A percentile compares a stretch with the other conserved stretches of the same genome.
Evolutionary conservation across 2,329 filamentous ascomycete genomes (phyloP).

Genomic region (Phyllosticta citrichinensis): DNA sequence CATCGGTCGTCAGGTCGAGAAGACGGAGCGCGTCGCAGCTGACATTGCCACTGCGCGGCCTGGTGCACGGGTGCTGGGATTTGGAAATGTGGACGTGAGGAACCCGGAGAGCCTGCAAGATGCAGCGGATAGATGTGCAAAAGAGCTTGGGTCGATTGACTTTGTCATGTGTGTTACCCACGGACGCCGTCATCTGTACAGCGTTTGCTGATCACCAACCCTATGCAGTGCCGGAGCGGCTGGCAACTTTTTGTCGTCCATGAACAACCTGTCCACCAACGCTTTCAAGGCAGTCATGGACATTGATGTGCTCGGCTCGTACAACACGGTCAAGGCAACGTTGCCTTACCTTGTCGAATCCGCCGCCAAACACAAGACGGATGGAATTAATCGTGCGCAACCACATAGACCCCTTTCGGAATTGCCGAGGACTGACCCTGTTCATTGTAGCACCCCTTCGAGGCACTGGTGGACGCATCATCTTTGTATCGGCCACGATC

Average conservation of each 20-base stretch:
- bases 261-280: conserved; percentile 71
- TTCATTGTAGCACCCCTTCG: conserved; percentile 19
- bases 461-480: conserved; percentile 68
- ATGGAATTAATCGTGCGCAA: conserved; percentile 42
- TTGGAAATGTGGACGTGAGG: conserved; percentile 64
- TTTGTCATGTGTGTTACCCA: conserved; percentile 61
- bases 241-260: conserved; percentile 86
- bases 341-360: conserved; percentile 71
- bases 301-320: conserved; percentile 89
- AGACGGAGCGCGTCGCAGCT: conserved; percentile 70
- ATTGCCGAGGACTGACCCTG: background rate
- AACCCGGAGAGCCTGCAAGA: conserved; percentile 55
- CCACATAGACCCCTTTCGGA: background rate
- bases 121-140: conserved; percentile 69
- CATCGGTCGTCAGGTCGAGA: conserved; percentile 77
- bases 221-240: conserved; percentile 70
- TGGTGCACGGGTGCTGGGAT: conserved; percentile 76
- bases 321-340: conserved; percentile 89
- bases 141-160: conserved; percentile 80
- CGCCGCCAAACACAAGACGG: conserved; percentile 51
- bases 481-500: conserved; percentile 83
- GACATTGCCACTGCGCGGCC: conserved; percentile 71
- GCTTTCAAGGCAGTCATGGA: conserved; percentile 94
- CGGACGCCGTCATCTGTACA: background rate
- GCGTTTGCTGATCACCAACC: conserved; percentile 10